phyloP scores from a whole-genome alignment of 1,139 yeast genomes.

The Zhuliangozyma blackwelliae region DNA sequence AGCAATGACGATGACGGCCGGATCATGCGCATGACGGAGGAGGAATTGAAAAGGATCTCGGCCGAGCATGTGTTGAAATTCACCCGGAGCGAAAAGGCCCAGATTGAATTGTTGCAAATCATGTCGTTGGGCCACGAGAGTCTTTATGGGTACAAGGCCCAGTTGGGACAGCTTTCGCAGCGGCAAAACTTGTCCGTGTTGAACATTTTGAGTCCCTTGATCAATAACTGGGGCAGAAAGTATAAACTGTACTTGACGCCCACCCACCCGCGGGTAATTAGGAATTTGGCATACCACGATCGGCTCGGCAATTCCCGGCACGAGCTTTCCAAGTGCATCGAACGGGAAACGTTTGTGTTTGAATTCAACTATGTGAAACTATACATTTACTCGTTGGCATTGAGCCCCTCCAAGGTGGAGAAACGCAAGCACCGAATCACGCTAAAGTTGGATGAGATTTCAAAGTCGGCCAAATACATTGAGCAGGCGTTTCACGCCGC shows the following conservation, averaged over 20 bases:
- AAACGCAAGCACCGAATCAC: conserved; percentile 18
- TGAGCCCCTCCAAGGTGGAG: conserved; percentile 44
- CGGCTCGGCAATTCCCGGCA: conserved; percentile 35
- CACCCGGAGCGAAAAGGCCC: conserved; percentile 68
- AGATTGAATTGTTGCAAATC: conserved; percentile 72
- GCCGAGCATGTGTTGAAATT: conserved; percentile 35
- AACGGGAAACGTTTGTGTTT: conserved; percentile 68
- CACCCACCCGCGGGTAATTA: conserved; percentile 21
- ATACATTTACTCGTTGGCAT: conserved; percentile 78
- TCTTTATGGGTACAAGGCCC: conserved; percentile 64
- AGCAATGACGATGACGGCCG: conserved; percentile 27
- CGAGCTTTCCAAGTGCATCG: conserved; percentile 44
- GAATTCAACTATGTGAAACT: conserved; percentile 82
- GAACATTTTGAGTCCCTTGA: conserved; percentile 67
- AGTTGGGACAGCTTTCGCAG: conserved; percentile 50
- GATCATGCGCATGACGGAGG: conserved; percentile 34
- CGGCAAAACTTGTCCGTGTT: conserved; percentile 69
- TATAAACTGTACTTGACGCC: conserved; percentile 54
- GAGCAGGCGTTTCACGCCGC: conserved; percentile 84
- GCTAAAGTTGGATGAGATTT: conserved; percentile 64
- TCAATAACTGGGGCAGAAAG: conserved; percentile 73
- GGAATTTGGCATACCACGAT: conserved; percentile 25
- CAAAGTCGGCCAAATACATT: conserved; percentile 72
- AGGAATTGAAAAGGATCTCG: conserved; percentile 29
- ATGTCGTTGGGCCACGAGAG: conserved; percentile 83